A percentile compares a stretch with the other conserved stretches of the same genome.
These are phyloP conservation scores for Entamoeba dispar DNA, from an alignment of 208 protist species.

Conservation along the genomic window DNA sequence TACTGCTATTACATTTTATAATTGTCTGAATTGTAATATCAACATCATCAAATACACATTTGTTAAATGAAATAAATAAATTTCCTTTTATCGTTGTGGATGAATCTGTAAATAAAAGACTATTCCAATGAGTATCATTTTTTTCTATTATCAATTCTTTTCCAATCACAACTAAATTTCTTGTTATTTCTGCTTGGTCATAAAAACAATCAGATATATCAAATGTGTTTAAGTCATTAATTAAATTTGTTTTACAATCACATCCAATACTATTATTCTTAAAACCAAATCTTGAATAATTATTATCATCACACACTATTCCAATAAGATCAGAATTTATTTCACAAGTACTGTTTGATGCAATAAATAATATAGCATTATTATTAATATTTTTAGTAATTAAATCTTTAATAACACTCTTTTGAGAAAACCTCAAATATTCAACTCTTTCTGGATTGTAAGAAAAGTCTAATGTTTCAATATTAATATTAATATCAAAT, in stretches of 20 bases:
- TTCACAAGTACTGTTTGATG: background rate
- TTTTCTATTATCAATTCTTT: background rate
- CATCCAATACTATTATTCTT: background rate
- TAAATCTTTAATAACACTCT: background rate
- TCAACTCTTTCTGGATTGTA: background rate
- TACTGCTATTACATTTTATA: too few species aligned
- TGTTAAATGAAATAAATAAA: background rate
- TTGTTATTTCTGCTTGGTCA: background rate
- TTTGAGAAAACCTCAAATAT: background rate
- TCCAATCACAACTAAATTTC: background rate
- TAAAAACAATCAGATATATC: background rate
- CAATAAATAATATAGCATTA: background rate
- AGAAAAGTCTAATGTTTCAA: background rate
- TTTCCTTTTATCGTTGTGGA: background rate
- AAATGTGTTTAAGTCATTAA: background rate
- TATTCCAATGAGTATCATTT: background rate
- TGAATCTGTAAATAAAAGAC: background rate
- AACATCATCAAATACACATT: background rate
- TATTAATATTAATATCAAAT: background rate
- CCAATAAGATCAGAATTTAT: background rate
- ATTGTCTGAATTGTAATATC: too few species aligned
- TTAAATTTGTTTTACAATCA: background rate
- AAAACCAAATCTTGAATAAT: background rate
- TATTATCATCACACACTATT: background rate
- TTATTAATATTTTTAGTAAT: background rate